These are phyloP conservation scores for Lodderomyces jiufengensis DNA, from an alignment of 1,139 yeast genomes.

Conservation along the genomic window DNA sequence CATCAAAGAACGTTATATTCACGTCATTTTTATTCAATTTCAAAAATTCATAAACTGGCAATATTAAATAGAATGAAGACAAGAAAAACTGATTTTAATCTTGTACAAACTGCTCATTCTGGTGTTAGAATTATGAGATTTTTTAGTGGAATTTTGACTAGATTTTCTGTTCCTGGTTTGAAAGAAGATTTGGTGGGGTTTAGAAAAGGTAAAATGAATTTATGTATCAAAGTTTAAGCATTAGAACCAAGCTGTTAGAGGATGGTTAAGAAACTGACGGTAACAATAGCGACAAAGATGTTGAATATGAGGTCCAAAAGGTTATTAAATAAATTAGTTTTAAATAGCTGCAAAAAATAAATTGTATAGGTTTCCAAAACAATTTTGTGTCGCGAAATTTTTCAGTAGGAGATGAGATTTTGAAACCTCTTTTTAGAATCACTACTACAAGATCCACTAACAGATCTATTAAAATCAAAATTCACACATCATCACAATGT, in stretches of 20 bases:
- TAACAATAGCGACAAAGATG: too few relatives aligned
- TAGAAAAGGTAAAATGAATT: slow-evolving; percentile 1
- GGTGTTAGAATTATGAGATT: slow-evolving; percentile 24
- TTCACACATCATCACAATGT: slow-evolving; percentile 9
- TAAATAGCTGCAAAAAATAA: background rate
- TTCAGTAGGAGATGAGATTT: slow-evolving; percentile 3
- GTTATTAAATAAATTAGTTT: too few relatives aligned
- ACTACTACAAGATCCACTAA: too few relatives aligned
- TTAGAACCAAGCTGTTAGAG: too few relatives aligned
- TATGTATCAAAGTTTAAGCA: slow-evolving; percentile 1
- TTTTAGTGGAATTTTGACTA: slow-evolving; percentile 23
- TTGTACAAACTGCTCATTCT: slow-evolving; percentile 19
- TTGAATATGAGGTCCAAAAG: too few relatives aligned
- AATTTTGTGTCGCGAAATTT: too few relatives aligned
- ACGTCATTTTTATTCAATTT: slow-evolving; percentile 17
- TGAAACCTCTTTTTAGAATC: background rate
- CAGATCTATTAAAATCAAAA: background rate
- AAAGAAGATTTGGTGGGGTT: slow-evolving; percentile 2
- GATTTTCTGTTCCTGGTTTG: slow-evolving; percentile 22
- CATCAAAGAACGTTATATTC: slow-evolving; percentile 7
- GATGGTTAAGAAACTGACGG: too few relatives aligned
- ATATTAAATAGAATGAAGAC: slow-evolving; percentile 20
- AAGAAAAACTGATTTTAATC: slow-evolving; percentile 9
- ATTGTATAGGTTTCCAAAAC: background rate
- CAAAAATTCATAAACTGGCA: slow-evolving; percentile 25